Percentiles rank a stretch among this genome's conserved stretches.
Evolutionary conservation across 1,139 yeast genomes (phyloP).

Genomic region (Diutina neorugosa): DNA sequence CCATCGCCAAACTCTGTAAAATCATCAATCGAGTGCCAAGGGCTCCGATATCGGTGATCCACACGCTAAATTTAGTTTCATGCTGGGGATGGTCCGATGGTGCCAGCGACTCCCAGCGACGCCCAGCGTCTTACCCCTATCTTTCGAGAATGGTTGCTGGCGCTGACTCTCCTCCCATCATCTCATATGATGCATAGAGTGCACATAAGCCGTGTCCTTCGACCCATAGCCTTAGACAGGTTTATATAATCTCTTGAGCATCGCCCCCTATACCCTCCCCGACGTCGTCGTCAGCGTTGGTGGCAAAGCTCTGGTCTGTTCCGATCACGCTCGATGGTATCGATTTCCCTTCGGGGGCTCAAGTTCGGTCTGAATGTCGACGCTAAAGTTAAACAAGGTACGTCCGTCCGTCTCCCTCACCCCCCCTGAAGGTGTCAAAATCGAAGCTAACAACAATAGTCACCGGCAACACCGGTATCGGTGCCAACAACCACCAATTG

Average conservation of each 20-base stretch:
- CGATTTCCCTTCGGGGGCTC: background rate
- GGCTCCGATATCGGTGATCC: too few relatives aligned
- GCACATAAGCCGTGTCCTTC: background rate
- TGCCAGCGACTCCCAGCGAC: background rate
- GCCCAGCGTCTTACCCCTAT: background rate
- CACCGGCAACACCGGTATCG: slow-evolving; percentile 2
- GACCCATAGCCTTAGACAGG: background rate
- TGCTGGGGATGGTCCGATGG: too few relatives aligned
- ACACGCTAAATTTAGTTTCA: too few relatives aligned
- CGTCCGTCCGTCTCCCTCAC: background rate
- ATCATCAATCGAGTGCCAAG: too few relatives aligned
- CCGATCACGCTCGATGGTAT: background rate
- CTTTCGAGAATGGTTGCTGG: background rate
- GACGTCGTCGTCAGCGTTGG: background rate
- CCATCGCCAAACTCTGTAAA: too few relatives aligned
- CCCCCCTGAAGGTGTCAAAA: background rate
- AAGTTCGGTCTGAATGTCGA: slow-evolving; percentile 3
- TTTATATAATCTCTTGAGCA: background rate
- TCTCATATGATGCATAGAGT: background rate
- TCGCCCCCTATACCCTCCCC: background rate
- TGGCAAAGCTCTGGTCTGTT: background rate
- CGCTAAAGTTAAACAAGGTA: background rate
- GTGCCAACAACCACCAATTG: background rate
- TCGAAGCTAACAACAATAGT: background rate
- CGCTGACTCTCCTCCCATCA: background rate